Percentiles rank a stretch among this genome's conserved stretches.
Evolutionary conservation across 768 basidiomycete genomes (phyloP).

Genomic region (Mycena kentingensis): DNA sequence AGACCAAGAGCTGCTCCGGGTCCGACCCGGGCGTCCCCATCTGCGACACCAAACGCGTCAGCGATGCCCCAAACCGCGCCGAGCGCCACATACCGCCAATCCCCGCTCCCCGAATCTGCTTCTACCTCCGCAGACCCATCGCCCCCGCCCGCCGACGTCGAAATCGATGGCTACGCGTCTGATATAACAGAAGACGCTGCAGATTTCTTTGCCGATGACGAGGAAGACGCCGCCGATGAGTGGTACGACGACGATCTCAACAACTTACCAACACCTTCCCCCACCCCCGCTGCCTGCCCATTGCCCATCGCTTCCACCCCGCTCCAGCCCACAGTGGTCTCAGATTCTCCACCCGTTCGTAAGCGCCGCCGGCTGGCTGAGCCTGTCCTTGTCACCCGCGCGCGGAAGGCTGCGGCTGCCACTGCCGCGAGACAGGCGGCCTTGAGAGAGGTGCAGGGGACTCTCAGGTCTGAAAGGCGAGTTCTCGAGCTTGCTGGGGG

Average conservation of each 20-base stretch:
- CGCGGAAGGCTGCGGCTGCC: not conserved
- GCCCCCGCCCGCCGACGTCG: not conserved
- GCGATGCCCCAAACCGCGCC: not conserved
- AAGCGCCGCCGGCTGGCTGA: not conserved
- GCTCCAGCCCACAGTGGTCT: too few relatives aligned
- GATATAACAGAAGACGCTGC: not conserved
- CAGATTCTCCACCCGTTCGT: not conserved
- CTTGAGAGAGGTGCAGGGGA: constrained; percentile 18
- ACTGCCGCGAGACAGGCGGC: not conserved
- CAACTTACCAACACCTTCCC: not conserved
- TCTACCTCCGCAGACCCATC: too few relatives aligned
- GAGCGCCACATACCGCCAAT: too few relatives aligned
- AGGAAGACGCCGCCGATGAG: not conserved
- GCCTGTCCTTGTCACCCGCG: not conserved
- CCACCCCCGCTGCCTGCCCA: not conserved
- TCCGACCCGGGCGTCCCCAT: not conserved
- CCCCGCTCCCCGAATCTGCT: too few relatives aligned
- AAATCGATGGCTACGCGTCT: not conserved
- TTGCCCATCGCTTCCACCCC: not conserved
- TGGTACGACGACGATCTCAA: not conserved
- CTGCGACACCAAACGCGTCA: not conserved
- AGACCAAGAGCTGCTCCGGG: not conserved
- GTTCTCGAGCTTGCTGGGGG: constrained; percentile 19
- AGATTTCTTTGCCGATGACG: not conserved
- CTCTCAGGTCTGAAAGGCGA: constrained; percentile 16